Evolutionary conservation across 2,329 filamentous ascomycete genomes (phyloP).

Genomic region (Bipolaris zeicola): DNA sequence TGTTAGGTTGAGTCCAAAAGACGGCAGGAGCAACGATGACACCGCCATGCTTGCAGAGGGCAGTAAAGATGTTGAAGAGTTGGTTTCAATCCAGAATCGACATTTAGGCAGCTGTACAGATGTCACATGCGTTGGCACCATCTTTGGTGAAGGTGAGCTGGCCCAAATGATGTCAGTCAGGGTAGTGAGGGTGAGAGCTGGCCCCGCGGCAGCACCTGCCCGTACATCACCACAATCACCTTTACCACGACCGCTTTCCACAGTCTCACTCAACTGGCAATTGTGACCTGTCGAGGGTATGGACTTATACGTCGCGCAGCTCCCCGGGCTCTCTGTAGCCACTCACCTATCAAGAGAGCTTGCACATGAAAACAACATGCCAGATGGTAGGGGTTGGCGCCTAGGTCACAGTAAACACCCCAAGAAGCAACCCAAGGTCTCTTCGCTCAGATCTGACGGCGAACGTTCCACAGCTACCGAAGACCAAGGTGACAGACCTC

Average conservation of each 20-base stretch:
- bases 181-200: not conserved
- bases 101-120: not conserved
- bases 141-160: not conserved
- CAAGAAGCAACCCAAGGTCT: conserved; percentile 26
- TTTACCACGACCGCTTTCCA: not conserved
- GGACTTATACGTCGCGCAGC: conserved; percentile 12
- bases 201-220: conserved; percentile 1
- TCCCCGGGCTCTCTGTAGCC: conserved; percentile 9
- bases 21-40: not conserved
- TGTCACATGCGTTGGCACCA: too few relatives aligned
- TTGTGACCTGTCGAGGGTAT: conserved; percentile 1
- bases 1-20: not conserved
- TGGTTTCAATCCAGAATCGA: not conserved
- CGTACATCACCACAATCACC: not conserved
- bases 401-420: conserved; percentile 24
- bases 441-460: conserved; percentile 8
- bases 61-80: not conserved
- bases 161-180: not conserved
- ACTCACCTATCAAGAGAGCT: conserved; percentile 6
- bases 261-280: conserved; percentile 1
- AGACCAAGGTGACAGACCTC: conserved; percentile 25
- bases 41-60: not conserved
- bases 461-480: conserved; percentile 13
- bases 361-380: conserved; percentile 17
- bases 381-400: conserved; percentile 33